These are phyloP conservation scores for Aspergillus indologenus DNA, from an alignment of 495 filamentous ascomycete genomes.

Conservation along the genomic window DNA sequence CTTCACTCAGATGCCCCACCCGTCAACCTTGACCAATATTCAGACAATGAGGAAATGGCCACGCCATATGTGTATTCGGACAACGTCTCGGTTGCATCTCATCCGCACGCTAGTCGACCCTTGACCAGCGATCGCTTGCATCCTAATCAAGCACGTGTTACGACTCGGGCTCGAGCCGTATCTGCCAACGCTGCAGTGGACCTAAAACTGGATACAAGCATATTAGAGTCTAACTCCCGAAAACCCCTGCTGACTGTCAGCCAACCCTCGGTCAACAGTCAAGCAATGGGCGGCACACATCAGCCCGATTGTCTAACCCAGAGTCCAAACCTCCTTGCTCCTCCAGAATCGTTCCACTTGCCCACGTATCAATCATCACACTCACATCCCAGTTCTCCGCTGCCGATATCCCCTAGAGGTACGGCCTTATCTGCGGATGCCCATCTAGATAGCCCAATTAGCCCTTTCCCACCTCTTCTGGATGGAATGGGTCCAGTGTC, in stretches of 20 bases:
- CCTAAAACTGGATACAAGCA: constrained; percentile 39
- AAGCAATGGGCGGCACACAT: constrained; percentile 9
- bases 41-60: constrained; percentile 56
- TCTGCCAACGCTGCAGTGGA: constrained; percentile 61
- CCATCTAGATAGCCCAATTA: constrained; percentile 30
- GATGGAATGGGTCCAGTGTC: constrained; percentile 41
- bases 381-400: constrained; percentile 26
- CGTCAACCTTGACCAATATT: constrained; percentile 68
- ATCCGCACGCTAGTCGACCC: constrained; percentile 36
- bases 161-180: constrained; percentile 54
- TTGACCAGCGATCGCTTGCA: constrained; percentile 29
- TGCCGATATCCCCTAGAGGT: constrained; percentile 34
- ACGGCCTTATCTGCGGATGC: constrained; percentile 15
- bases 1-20: constrained; percentile 55
- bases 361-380: constrained; percentile 34
- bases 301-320: constrained; percentile 26
- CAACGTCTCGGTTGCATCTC: constrained; percentile 47
- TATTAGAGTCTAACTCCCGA: constrained; percentile 19
- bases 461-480: constrained; percentile 51
- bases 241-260: constrained; percentile 31
- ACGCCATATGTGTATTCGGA: constrained; percentile 42
- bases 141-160: constrained; percentile 27
- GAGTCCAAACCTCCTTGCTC: constrained; percentile 34
- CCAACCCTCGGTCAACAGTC: constrained; percentile 31
- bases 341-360: constrained; percentile 33